These are phyloP conservation scores for Sporothrix pseudoabietina DNA, from an alignment of 2,329 filamentous ascomycete species.

Conservation along the genomic window DNA sequence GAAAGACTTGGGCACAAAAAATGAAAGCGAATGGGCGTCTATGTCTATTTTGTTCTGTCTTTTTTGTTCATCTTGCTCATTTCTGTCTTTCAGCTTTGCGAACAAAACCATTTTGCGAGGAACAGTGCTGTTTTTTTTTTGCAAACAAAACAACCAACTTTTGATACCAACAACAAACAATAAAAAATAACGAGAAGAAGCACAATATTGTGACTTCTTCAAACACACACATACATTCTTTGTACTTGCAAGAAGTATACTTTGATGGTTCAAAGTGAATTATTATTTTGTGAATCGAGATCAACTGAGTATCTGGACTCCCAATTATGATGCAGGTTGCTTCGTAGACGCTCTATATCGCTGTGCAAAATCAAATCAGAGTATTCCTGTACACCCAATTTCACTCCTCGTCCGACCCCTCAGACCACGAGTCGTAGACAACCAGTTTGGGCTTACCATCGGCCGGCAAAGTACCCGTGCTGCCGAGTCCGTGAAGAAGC, in stretches of 20 bases:
- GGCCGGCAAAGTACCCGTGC: not conserved
- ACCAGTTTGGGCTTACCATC: conserved; percentile 30
- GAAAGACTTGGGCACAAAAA: not conserved
- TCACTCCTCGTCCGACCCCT: conserved; percentile 32
- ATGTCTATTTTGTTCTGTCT: not conserved
- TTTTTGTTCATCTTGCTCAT: not conserved
- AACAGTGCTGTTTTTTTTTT: not conserved
- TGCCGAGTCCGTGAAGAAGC: not conserved
- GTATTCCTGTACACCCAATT: not conserved
- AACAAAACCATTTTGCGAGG: not conserved
- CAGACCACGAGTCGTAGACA: conserved; percentile 37
- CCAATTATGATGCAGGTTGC: not conserved
- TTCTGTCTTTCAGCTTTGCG: not conserved
- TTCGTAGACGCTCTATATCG: not conserved
- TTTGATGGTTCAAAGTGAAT: not conserved
- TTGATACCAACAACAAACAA: conserved; percentile 23
- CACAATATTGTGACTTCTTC: conserved; percentile 15
- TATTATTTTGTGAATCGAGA: not conserved
- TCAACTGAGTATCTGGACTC: not conserved
- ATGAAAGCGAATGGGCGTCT: not conserved
- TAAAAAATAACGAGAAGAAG: conserved; percentile 6
- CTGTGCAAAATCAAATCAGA: not conserved
- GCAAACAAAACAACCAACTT: not conserved
- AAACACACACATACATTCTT: not conserved
- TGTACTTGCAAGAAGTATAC: not conserved